phyloP scores from a whole-genome alignment of 768 basidiomycete species.

The Boletus rex-veris region DNA sequence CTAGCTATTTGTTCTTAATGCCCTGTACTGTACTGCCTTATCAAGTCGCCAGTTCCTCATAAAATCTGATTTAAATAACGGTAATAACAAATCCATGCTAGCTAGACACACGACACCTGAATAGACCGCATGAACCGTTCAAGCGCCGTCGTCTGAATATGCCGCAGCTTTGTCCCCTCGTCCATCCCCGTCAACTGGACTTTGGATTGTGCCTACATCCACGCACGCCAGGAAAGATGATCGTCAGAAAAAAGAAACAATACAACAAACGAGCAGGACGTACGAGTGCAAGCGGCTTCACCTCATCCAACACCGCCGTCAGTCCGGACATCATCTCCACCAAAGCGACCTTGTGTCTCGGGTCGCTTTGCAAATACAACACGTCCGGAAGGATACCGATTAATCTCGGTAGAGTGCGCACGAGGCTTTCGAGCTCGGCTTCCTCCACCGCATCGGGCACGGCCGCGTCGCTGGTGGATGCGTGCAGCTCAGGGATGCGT shows the following conservation, averaged over 20 bases:
- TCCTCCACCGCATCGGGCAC: conserved; percentile 45
- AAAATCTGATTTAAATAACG: conserved; percentile 19
- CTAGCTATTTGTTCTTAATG: too few relatives aligned
- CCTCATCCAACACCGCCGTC: conserved; percentile 54
- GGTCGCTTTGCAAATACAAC: conserved; percentile 51
- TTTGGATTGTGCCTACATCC: conserved; percentile 37
- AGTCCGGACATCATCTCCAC: conserved; percentile 71
- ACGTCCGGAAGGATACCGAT: conserved; percentile 69
- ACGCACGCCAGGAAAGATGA: background rate
- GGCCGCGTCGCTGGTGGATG: conserved; percentile 39
- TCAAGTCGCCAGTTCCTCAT: background rate
- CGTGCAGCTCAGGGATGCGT: conserved; percentile 53
- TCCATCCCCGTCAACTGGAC: conserved; percentile 46
- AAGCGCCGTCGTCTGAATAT: conserved; percentile 61
- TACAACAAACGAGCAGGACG: conserved; percentile 21
- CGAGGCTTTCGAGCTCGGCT: conserved; percentile 57
- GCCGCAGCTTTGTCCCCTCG: conserved; percentile 56
- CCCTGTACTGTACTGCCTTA: too few relatives aligned
- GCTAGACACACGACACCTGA: conserved; percentile 21
- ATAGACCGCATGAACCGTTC: conserved; percentile 65
- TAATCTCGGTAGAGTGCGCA: conserved; percentile 57
- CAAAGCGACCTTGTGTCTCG: conserved; percentile 66
- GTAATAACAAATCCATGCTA: conserved; percentile 12
- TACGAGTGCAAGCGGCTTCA: conserved; percentile 60
- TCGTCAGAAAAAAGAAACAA: background rate